Evolutionary conservation across 176 grass and related monocot genomes (phyloP), one percentile per base, ranked within the genome.

Genomic region (Rhynchospora tenuis): DNA sequence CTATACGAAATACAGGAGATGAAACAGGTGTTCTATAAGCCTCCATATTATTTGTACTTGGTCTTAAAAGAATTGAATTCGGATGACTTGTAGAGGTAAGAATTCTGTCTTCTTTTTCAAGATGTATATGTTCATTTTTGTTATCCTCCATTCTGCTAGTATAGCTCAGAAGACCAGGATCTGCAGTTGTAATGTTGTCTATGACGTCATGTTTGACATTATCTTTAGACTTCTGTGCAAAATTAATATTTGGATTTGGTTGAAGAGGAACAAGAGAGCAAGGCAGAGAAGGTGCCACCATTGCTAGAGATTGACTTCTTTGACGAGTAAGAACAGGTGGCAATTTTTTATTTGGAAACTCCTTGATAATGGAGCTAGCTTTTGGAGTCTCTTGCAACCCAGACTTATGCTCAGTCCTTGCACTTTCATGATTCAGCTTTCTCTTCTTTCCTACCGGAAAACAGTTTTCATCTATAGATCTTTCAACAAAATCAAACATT

Each of bases 401-500:
- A 13, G 83, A 81, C 19, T 22, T 81, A 50, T 83, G 55, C 23
- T 83, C 59, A 2, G 17, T 44, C 38, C 38, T 58, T 23, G n/a
- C 60, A 60, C 10, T 52, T 72, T 11, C 57, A 38, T 61, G 42
- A 56, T 29, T 19, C 3, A 79, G 24, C 24, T 79, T 88, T 42
- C 70, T 56, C 19, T 69, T 82, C 15, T 58, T 83, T 51, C 61
- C 86, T n/a, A 60, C 78, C 9, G 59, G 69, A 54, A 23, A 67
- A 54, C 48, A 56, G 13, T n/a, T 79, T 50, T 59, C 31, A 22
- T 45, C 56, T 17, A 51, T 75, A 43, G 57, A 78, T 17, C 15
- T 88, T 63, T 84, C 86, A 58, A 83, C 72, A 59, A 19, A 28
- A 38, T 80, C 64, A 14, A 90, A 83, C 52, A 74, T 84, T 81